A percentile compares a stretch with the other conserved stretches of the same genome.
Evolutionary conservation across 108 stramenopile genomes (phyloP).

Genomic region (Craspedostauros australis): DNA sequence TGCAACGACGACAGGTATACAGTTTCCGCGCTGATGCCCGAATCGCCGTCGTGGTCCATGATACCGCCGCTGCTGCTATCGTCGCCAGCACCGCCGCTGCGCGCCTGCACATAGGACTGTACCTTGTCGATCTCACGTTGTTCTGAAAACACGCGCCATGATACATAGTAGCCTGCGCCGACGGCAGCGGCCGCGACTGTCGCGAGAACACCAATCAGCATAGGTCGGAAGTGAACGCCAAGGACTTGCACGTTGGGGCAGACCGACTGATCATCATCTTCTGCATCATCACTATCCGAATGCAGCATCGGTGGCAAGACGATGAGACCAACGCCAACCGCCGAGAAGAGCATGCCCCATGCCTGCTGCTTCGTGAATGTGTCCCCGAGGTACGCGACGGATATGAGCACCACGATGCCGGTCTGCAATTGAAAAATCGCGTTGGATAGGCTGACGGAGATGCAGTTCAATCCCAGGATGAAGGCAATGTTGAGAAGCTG

Average conservation of each 20-base stretch:
- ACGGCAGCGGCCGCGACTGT: conserved; percentile 16
- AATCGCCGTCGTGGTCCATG: no score
- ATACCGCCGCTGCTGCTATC: no score
- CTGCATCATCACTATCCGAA: no score
- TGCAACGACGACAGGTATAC: no score
- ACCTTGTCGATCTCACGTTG: not conserved
- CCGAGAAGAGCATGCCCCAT: conserved; percentile 7
- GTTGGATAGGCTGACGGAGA: conserved; percentile 31
- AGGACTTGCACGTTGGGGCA: no score
- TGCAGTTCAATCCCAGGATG: conserved; percentile 16
- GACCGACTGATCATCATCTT: not conserved
- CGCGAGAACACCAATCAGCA: conserved; percentile 1
- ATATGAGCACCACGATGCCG: conserved; percentile 6
- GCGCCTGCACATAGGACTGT: not conserved
- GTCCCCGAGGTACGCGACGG: conserved; percentile 4
- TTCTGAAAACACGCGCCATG: conserved; percentile 16
- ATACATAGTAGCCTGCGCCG: conserved; percentile 17
- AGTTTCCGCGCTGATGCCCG: no score
- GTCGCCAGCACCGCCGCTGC: not conserved
- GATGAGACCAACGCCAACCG: conserved; percentile 13
- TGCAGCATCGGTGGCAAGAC: conserved; percentile 15
- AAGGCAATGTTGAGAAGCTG: conserved; percentile 13
- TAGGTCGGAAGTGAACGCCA: no score
- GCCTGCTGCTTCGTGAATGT: conserved; percentile 6
- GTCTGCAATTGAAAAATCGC: conserved; percentile 27